A percentile compares a stretch with the other conserved stretches of the same genome.
phyloP scores from a whole-genome alignment of 305 asterid genomes.

The Fraxinus paxiana region DNA sequence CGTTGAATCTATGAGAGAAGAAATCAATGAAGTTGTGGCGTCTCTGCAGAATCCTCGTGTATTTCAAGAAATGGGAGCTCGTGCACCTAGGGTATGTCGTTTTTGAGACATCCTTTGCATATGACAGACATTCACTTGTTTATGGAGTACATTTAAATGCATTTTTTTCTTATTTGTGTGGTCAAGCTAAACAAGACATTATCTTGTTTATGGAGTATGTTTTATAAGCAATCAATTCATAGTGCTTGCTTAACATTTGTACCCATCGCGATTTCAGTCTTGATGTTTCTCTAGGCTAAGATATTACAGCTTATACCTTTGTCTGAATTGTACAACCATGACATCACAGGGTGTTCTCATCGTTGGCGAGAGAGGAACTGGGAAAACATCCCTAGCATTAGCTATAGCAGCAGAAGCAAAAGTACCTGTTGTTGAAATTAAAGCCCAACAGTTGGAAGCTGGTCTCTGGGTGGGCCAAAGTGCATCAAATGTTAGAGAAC shows the following conservation, averaged over 20 bases:
- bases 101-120: slow-evolving; percentile 16
- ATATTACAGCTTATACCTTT: slow-evolving; percentile 13
- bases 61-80: slow-evolving; percentile 98
- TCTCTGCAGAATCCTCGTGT: slow-evolving; percentile 87
- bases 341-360: slow-evolving; percentile 85
- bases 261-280: neutral
- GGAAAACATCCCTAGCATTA: slow-evolving; percentile 85
- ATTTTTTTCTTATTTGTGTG: neutral
- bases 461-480: slow-evolving; percentile 99
- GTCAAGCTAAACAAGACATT: neutral
- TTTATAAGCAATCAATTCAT: neutral
- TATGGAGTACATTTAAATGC: neutral
- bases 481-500: slow-evolving; percentile 93
- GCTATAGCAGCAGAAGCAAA: slow-evolving; percentile 98
- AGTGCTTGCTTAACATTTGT: slow-evolving; percentile 2
- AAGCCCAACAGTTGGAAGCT: slow-evolving; percentile 89
- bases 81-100: slow-evolving; percentile 92
- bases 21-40: slow-evolving; percentile 93
- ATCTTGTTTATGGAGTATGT: neutral
- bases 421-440: slow-evolving; percentile 92
- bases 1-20: slow-evolving; percentile 90
- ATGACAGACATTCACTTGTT: slow-evolving; percentile 13
- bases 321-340: slow-evolving; percentile 29
- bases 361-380: slow-evolving; percentile 98
- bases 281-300: neutral